A percentile compares a stretch with the other conserved stretches of the same genome.
Evolutionary conservation across 2,329 filamentous ascomycete genomes (phyloP).

Genomic region (Cladophialophora bantiana): DNA sequence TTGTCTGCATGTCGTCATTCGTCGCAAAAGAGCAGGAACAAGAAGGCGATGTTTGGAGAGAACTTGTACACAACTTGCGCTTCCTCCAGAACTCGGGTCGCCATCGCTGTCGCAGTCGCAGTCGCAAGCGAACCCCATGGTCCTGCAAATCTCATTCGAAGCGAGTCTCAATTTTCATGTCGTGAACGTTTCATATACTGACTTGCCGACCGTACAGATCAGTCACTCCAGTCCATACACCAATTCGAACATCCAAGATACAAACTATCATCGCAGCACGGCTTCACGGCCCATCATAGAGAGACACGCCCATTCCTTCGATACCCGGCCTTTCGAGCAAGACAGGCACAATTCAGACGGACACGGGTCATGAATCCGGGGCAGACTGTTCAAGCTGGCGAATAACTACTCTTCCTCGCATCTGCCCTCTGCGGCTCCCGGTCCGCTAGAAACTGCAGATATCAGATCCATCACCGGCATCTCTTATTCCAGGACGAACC

Average conservation of each 20-base stretch:
- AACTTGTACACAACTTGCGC: not conserved
- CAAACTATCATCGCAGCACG: not conserved
- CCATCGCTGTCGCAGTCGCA: not conserved
- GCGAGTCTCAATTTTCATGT: not conserved
- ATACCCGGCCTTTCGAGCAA: not conserved
- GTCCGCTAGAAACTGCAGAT: conserved; percentile 9
- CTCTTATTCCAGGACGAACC: conserved; percentile 12
- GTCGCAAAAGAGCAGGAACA: conserved; percentile 1
- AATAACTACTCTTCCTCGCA: conserved; percentile 21
- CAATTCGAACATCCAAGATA: not conserved
- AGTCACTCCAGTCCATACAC: not conserved
- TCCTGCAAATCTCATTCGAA: not conserved
- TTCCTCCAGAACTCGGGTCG: not conserved
- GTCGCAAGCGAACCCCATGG: not conserved
- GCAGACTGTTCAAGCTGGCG: conserved; percentile 36
- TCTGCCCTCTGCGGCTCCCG: conserved; percentile 25
- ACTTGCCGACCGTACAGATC: conserved; percentile 5
- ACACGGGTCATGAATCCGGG: conserved; percentile 18
- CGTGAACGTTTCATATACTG: conserved; percentile 8
- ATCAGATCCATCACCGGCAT: not conserved
- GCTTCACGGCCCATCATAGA: not conserved
- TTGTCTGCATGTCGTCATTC: not conserved
- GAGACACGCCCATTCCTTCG: not conserved
- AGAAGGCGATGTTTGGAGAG: not conserved
- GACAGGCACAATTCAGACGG: not conserved